Evolutionary conservation across 139 green algal genomes (phyloP), one percentile per base, ranked within the genome.

Genomic region (Picochlorum sp.): DNA sequence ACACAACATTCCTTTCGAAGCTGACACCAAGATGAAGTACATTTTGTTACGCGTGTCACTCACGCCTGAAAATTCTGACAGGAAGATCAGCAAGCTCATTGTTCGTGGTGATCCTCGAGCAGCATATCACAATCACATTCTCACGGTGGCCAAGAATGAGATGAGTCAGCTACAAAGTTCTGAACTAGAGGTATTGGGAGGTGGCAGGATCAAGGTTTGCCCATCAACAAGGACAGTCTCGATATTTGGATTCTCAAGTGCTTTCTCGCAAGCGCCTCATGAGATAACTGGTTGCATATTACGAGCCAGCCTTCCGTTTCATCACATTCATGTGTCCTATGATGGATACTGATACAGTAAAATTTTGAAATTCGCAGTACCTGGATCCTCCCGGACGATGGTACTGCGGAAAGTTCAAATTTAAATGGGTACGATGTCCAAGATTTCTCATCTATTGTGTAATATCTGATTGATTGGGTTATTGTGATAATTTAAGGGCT

Each of bases 261-360:
- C 81, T 0, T 95, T 90, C 68, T 86, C 84, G 4, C 77, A 83
- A 8, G 85, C 85, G 20, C 80, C 82, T 11, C 88, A 95, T 60
- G 78, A 92, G 24, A 58, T 94, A 14, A 66, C 74, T 6, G 85
- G 73, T 2, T 83, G 76, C 1, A 50, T 94, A 9, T 32, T 89
- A 47, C 47, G 65, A 20, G 68, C 69, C 26, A 82, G 74, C 69
- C 80, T 80, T 56, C 86, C 84, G 2, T 62, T 90, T 16, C 85
- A 88, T 51, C 58, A 73, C 7, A 49, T 95, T 6, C 77, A 66
- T 9, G 65, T 78, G 1, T 85, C 75, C 0, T 92, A 95, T 56
- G 75, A 88, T 4, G 87, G 87, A 4, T 95, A 92, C 49, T 93
- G 60, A 78, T 4, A 30, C 28, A 30, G 28, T 30, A 30, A 30